These are phyloP conservation scores for Acacia pycnantha DNA, from an alignment of 331 rosid species.

Conservation along the genomic window DNA sequence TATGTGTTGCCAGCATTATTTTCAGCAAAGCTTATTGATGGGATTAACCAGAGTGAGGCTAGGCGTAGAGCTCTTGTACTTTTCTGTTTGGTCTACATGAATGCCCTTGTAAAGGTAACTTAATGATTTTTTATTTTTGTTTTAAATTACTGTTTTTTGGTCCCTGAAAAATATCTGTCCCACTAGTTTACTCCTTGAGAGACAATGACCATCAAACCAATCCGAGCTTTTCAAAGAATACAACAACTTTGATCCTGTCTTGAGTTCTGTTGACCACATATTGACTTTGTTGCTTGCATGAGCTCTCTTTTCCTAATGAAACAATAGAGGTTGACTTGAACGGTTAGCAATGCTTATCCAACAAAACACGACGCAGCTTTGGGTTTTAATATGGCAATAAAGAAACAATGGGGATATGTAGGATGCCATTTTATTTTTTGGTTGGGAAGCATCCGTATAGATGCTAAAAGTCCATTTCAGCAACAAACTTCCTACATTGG, in stretches of 20 bases:
- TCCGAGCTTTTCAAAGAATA: not conserved
- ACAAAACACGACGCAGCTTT: not conserved
- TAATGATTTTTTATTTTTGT: conserved; percentile 18
- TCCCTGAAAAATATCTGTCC: not conserved
- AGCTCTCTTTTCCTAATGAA: not conserved
- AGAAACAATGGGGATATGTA: not conserved
- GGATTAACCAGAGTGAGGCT: conserved; percentile 76
- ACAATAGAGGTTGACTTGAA: not conserved
- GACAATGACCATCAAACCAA: not conserved
- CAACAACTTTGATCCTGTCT: not conserved
- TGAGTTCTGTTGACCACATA: not conserved
- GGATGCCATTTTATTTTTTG: not conserved
- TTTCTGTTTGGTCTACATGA: conserved; percentile 63
- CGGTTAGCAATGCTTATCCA: not conserved
- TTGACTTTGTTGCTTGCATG: not conserved
- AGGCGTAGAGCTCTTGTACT: conserved; percentile 82
- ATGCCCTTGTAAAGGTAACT: conserved; percentile 67
- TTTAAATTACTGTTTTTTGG: not conserved
- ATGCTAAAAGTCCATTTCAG: not conserved
- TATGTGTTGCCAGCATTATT: conserved; percentile 57
- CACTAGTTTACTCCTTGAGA: not conserved
- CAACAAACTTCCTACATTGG: not conserved
- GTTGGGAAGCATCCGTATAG: not conserved
- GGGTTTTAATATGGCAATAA: not conserved
- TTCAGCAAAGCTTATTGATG: conserved; percentile 75